Base-by-base conservation (phyloP, 441 rosid genomes). In the Erodium trifolium region DNA sequence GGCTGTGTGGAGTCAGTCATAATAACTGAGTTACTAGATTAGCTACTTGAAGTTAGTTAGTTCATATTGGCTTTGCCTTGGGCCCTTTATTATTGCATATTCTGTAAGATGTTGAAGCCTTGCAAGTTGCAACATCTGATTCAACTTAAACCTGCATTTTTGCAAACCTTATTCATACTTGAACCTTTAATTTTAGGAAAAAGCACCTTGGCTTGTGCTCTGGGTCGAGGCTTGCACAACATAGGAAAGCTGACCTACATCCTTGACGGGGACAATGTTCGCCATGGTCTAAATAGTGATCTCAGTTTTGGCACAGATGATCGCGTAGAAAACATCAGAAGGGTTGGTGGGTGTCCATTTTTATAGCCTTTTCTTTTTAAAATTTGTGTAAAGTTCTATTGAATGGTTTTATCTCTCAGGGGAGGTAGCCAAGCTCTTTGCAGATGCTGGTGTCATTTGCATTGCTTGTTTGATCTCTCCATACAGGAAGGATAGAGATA, bases 401-500 rank as follows among this genome's bases (percentile, higher is more conserved):
- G 51, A 2, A 16, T 18, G 66, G 13, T 34, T 27, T 41, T 65
- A 31, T 66, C 67, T 76, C 69, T 64, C 75, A 88, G 93, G 93
- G 2, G 93, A 88, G 72, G 90, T 88, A 19, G 90, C 90, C 9
- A 88, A 84, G 79, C 82, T 88, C 75, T 88, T 88, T 81, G 87
- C 90, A 53, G 93, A 88, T 74, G 85, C 85, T 8, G 90, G 90
- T 39, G 68, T 88, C 63, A 84, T 88, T 78, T 86, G 93, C 78
- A 84, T 88, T 70, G 89, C 90, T 31, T 82, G 93, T 75, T 82
- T 84, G 78, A 86, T 88, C 68, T 88, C 93, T 51, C 93, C 93
- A 3, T 88, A 82, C 70, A 79, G 86, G 57, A 83, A 74, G 72
- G 90, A 88, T 67, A 76, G 90, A 69, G 83, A 80, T 41, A 83